phyloP scores from a whole-genome alignment of 345 rosid genomes.

The Lenwebbia sp. region DNA sequence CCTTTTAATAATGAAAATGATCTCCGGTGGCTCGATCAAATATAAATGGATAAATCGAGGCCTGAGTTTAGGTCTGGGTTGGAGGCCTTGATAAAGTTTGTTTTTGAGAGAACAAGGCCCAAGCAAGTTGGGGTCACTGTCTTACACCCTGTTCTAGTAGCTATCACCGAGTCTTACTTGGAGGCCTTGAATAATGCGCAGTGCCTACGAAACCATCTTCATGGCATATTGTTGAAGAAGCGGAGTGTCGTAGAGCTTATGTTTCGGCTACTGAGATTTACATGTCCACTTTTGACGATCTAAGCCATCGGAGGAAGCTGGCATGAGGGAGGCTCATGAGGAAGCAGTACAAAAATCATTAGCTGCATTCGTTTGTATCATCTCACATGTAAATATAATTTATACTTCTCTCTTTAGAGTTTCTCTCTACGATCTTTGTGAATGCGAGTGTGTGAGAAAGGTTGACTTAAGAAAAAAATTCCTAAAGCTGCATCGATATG shows the following conservation, averaged over 20 bases:
- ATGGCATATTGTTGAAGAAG: slow-evolving; percentile 99
- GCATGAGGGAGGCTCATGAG: slow-evolving; percentile 85
- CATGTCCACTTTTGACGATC: slow-evolving; percentile 58
- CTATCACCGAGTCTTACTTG: slow-evolving; percentile 75
- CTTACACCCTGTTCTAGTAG: slow-evolving; percentile 82
- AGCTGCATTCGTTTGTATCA: slow-evolving; percentile 25
- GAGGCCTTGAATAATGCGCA: slow-evolving; percentile 94
- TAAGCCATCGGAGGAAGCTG: slow-evolving; percentile 77
- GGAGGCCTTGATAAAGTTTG: slow-evolving; percentile 89
- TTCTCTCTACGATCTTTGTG: too few species aligned
- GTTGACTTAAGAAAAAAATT: too few species aligned
- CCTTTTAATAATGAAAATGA: slow-evolving; percentile 84
- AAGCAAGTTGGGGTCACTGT: slow-evolving; percentile 89
- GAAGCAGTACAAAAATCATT: slow-evolving; percentile 67
- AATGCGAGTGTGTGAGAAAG: too few species aligned
- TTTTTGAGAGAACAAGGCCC: slow-evolving; percentile 94
- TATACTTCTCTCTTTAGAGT: too few species aligned
- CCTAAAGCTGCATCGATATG: too few species aligned
- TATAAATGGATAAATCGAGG: slow-evolving; percentile 66
- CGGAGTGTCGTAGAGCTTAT: slow-evolving; percentile 85
- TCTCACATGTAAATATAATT: too few species aligned
- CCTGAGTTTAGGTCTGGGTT: slow-evolving; percentile 79
- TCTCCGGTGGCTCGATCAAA: slow-evolving; percentile 84
- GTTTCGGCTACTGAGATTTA: slow-evolving; percentile 71
- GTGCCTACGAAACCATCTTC: slow-evolving; percentile 95